phyloP scores from a whole-genome alignment of 441 rosid species.

The Mallotus japonicus region DNA sequence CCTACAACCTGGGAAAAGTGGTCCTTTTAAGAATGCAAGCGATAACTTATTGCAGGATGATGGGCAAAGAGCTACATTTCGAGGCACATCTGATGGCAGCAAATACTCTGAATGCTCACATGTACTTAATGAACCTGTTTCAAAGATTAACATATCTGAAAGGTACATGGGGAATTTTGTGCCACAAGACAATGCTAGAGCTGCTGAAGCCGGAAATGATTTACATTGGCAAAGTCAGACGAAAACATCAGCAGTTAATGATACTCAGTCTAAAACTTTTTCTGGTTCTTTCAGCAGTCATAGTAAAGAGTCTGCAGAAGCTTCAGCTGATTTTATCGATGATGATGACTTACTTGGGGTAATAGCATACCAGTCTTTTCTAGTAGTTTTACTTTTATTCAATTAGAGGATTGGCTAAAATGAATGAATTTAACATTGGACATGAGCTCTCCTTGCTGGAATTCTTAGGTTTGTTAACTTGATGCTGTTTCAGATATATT shows the following conservation, averaged over 20 bases:
- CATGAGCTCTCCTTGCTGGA: conserved; percentile 5
- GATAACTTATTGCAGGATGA: conserved; percentile 30
- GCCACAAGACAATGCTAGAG: conserved; percentile 28
- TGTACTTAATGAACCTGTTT: conserved; percentile 26
- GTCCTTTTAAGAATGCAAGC: conserved; percentile 37
- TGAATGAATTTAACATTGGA: not conserved
- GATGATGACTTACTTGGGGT: conserved; percentile 93
- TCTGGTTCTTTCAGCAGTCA: conserved; percentile 34
- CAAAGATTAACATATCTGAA: conserved; percentile 30
- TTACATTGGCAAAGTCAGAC: conserved; percentile 26
- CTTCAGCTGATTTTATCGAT: conserved; percentile 56
- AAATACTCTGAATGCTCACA: conserved; percentile 29
- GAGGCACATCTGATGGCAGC: conserved; percentile 30
- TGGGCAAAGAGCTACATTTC: conserved; percentile 38
- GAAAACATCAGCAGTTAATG: conserved; percentile 30
- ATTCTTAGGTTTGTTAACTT: not conserved
- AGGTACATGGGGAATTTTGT: conserved; percentile 33
- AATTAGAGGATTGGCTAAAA: conserved; percentile 15
- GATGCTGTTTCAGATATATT: not conserved
- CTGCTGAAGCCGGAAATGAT: conserved; percentile 38
- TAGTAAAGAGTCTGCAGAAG: conserved; percentile 34
- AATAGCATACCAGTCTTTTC: conserved; percentile 21
- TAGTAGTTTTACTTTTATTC: conserved; percentile 11
- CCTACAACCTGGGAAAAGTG: conserved; percentile 71
- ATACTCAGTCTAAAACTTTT: conserved; percentile 26